phyloP scores from a whole-genome alignment of 2,329 filamentous ascomycete genomes.

The Monosporascus sp. region DNA sequence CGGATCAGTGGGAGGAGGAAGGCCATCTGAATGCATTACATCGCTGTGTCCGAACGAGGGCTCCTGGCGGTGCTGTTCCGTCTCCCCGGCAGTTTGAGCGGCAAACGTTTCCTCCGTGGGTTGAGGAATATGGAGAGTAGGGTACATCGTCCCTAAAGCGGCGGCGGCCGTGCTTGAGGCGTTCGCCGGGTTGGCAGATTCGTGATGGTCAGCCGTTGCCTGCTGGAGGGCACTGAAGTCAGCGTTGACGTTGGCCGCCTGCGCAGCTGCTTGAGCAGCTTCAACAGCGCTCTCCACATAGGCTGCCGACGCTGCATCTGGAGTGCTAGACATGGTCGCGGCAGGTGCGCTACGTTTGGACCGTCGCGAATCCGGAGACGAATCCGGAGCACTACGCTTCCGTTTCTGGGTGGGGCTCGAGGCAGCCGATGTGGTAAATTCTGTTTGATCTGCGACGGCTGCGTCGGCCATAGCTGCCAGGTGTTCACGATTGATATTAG shows the following conservation, averaged over 20 bases:
- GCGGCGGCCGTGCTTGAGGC: slow-evolving; percentile 56
- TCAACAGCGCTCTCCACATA: slow-evolving; percentile 53
- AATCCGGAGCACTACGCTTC: slow-evolving; percentile 44
- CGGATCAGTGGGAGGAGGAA: slow-evolving; percentile 23
- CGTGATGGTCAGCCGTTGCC: slow-evolving; percentile 41
- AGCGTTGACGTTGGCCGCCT: slow-evolving; percentile 38
- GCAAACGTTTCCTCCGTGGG: slow-evolving; percentile 56
- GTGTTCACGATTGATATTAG: slow-evolving; percentile 26
- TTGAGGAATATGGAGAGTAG: slow-evolving; percentile 51
- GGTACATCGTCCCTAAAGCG: slow-evolving; percentile 52
- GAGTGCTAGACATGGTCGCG: slow-evolving; percentile 35
- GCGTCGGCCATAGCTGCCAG: slow-evolving; percentile 42
- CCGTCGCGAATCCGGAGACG: slow-evolving; percentile 41
- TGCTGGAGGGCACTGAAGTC: slow-evolving; percentile 54
- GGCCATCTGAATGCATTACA: slow-evolving; percentile 30
- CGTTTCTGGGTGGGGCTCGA: slow-evolving; percentile 46
- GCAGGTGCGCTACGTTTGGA: slow-evolving; percentile 44
- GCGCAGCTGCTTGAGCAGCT: slow-evolving; percentile 33
- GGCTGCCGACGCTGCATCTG: slow-evolving; percentile 38
- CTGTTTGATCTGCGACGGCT: slow-evolving; percentile 40
- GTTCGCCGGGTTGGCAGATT: slow-evolving; percentile 43
- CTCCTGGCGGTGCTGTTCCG: slow-evolving; percentile 31
- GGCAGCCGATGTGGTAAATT: slow-evolving; percentile 36
- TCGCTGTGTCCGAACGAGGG: slow-evolving; percentile 28
- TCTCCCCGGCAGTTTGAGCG: slow-evolving; percentile 38